A percentile compares a stretch with the other conserved stretches of the same genome.
Evolutionary conservation across 78 protist genomes (phyloP).

Genomic region (Bodo saltans): DNA sequence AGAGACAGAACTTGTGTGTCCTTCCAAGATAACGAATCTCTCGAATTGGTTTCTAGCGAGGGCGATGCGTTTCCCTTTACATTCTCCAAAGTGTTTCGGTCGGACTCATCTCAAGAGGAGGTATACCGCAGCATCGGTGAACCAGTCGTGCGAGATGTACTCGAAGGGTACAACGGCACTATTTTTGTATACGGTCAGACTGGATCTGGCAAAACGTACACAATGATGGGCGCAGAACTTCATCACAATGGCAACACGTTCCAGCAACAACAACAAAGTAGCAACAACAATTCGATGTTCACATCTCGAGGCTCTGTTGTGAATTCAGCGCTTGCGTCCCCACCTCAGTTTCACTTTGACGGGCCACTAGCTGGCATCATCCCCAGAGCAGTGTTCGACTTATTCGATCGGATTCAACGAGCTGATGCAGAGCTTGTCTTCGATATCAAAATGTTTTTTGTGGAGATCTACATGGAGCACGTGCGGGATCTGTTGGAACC

Average conservation of each 20-base stretch:
- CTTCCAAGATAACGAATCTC: neutral
- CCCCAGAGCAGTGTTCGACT: slow-evolving; percentile 60
- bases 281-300: neutral
- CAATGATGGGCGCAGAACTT: slow-evolving; percentile 66
- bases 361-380: slow-evolving; percentile 56
- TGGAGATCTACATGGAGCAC: slow-evolving; percentile 82
- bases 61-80: slow-evolving; percentile 44
- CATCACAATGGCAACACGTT: neutral
- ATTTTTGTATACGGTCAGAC: slow-evolving; percentile 45
- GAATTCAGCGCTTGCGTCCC: neutral
- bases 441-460: slow-evolving; percentile 58
- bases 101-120: slow-evolving; percentile 41
- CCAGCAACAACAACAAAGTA: neutral
- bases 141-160: slow-evolving; percentile 54
- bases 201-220: slow-evolving; percentile 71
- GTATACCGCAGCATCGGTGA: slow-evolving; percentile 61
- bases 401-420: slow-evolving; percentile 51
- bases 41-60: neutral
- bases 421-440: slow-evolving; percentile 57
- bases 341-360: neutral
- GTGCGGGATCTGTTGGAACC: slow-evolving; percentile 73
- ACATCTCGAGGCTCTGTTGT: neutral
- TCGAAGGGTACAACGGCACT: slow-evolving; percentile 41
- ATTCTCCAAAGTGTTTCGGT: slow-evolving; percentile 55
- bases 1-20: slow-evolving; percentile 32